phyloP scores from a whole-genome alignment of 495 filamentous ascomycete genomes.

The Rhypophila decipiens region DNA sequence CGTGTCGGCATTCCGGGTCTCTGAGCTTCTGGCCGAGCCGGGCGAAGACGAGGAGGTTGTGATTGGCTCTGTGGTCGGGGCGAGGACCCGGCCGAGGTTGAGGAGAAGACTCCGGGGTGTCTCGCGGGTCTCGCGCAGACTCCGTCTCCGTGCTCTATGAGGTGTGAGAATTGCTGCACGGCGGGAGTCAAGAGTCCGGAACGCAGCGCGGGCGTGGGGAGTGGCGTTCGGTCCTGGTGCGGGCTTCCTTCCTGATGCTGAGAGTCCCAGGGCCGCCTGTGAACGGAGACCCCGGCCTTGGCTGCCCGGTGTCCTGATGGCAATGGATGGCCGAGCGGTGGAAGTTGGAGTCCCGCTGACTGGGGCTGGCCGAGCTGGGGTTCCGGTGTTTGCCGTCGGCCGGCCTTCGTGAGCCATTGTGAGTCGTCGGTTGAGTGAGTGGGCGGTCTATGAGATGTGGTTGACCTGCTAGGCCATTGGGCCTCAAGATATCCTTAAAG shows the following conservation, averaged over 20 bases:
- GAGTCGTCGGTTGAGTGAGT: background rate
- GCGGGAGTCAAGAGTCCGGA: slow-evolving; percentile 63
- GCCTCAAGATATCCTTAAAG: no score
- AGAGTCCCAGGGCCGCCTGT: slow-evolving; percentile 17
- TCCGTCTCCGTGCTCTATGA: slow-evolving; percentile 53
- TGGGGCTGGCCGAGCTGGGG: slow-evolving; percentile 25
- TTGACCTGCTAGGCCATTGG: background rate
- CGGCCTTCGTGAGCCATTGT: slow-evolving; percentile 23
- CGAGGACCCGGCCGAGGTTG: slow-evolving; percentile 61
- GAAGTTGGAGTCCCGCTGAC: slow-evolving; percentile 24
- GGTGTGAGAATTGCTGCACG: slow-evolving; percentile 69
- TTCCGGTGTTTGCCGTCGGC: slow-evolving; percentile 15
- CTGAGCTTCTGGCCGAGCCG: background rate
- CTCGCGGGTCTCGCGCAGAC: slow-evolving; percentile 60
- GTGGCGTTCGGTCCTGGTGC: slow-evolving; percentile 38
- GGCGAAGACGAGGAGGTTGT: slow-evolving; percentile 50
- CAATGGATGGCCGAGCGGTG: slow-evolving; percentile 19
- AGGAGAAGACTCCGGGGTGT: slow-evolving; percentile 67
- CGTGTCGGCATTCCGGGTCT: slow-evolving; percentile 5
- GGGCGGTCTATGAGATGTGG: background rate
- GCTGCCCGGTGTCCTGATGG: slow-evolving; percentile 19
- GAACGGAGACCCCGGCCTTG: slow-evolving; percentile 9
- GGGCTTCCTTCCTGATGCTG: slow-evolving; percentile 30
- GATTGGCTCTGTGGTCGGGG: slow-evolving; percentile 50
- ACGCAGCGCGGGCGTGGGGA: slow-evolving; percentile 59